Evolutionary conservation across 495 filamentous ascomycete species (phyloP).

Genomic region (Penicillium soppii): DNA sequence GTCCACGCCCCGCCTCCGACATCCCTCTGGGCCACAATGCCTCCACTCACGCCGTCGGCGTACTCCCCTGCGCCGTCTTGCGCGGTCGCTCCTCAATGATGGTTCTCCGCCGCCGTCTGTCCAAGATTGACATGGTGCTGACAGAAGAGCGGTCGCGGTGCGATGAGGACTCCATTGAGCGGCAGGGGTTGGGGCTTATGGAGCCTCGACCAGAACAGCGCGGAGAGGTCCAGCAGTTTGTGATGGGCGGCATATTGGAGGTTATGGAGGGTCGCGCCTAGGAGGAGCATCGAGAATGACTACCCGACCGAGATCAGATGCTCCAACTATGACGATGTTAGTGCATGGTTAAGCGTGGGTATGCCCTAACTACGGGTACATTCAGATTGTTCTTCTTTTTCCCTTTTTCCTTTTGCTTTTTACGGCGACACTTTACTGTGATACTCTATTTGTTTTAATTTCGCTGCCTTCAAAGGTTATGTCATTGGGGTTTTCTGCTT

Average conservation of each 20-base stretch:
- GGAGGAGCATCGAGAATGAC: too few relatives aligned
- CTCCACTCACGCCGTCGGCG: constrained; percentile 16
- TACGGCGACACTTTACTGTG: too few relatives aligned
- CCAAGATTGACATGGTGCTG: constrained; percentile 42
- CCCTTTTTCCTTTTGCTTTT: not conserved
- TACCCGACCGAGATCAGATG: too few relatives aligned
- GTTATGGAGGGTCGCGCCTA: constrained; percentile 47
- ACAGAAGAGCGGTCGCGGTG: constrained; percentile 43
- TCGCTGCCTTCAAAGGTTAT: not conserved
- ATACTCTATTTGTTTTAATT: constrained; percentile 2
- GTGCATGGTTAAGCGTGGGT: too few relatives aligned
- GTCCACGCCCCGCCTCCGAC: constrained; percentile 22
- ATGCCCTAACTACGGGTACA: too few relatives aligned
- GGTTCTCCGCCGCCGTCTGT: constrained; percentile 40
- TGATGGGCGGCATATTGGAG: constrained; percentile 50
- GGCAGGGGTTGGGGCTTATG: constrained; percentile 44
- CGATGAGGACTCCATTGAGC: constrained; percentile 36
- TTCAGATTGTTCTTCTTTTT: constrained; percentile 2
- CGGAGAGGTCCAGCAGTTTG: constrained; percentile 31
- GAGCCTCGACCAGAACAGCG: constrained; percentile 42
- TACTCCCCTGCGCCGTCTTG: constrained; percentile 28
- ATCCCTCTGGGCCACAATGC: constrained; percentile 13
- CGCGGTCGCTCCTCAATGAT: constrained; percentile 36
- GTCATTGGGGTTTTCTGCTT: not conserved
- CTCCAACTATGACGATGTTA: too few relatives aligned